These are phyloP conservation scores for Cystobasidium sp. DNA, from an alignment of 1,284 basidiomycete species.

Conservation along the genomic window DNA sequence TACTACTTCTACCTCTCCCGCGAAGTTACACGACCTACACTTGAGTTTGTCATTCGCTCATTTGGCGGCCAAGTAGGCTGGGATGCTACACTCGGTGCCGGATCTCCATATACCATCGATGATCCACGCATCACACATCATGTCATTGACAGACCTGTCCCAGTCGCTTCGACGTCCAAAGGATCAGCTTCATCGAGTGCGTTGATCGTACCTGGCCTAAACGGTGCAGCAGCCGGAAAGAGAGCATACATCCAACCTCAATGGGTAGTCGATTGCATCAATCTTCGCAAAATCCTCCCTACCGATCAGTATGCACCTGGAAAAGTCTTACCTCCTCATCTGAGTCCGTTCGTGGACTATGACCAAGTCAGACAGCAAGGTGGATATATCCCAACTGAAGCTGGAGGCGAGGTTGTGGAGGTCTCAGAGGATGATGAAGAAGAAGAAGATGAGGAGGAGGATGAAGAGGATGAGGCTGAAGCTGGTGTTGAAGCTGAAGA, in stretches of 20 bases:
- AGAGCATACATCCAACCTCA: slow-evolving; percentile 95
- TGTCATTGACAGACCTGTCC: slow-evolving; percentile 83
- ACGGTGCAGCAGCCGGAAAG: slow-evolving; percentile 61
- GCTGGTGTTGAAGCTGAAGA: slow-evolving; percentile 56
- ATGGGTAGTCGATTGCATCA: slow-evolving; percentile 97
- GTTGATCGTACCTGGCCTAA: slow-evolving; percentile 9
- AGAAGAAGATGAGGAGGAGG: slow-evolving; percentile 55
- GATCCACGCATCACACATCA: slow-evolving; percentile 85
- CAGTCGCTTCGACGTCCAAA: slow-evolving; percentile 48
- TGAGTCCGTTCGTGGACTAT: slow-evolving; percentile 90
- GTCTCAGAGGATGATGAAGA: slow-evolving; percentile 56
- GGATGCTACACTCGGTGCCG: slow-evolving; percentile 76
- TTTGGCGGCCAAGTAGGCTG: slow-evolving; percentile 82
- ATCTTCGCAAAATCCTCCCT: slow-evolving; percentile 79
- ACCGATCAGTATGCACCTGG: slow-evolving; percentile 88
- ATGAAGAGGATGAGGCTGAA: slow-evolving; percentile 44
- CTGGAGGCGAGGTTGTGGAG: slow-evolving; percentile 59
- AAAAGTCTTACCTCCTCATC: slow-evolving; percentile 84
- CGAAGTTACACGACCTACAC: slow-evolving; percentile 87
- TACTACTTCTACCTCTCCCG: slow-evolving; percentile 95
- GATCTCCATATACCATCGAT: slow-evolving; percentile 72
- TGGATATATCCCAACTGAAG: slow-evolving; percentile 59
- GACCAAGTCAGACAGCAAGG: slow-evolving; percentile 62
- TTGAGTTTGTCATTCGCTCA: slow-evolving; percentile 92
- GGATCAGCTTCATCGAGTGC: slow-evolving; percentile 10